These are phyloP conservation scores for Graphilbum sp. DNA, from an alignment of 2,329 filamentous ascomycete species.

Conservation along the genomic window DNA sequence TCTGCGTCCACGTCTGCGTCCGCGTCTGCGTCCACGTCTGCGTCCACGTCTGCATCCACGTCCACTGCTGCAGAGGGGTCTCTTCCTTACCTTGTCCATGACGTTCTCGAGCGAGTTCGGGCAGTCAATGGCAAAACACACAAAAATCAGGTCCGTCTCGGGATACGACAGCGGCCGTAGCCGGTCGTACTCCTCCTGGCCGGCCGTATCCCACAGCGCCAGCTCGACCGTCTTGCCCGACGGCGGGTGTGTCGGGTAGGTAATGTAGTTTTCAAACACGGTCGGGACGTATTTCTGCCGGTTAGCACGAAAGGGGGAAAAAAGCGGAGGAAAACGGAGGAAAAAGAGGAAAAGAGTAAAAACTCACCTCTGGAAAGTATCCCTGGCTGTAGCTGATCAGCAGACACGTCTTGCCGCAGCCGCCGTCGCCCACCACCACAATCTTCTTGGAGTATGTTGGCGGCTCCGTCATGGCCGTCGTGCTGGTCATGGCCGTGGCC, in stretches of 20 bases:
- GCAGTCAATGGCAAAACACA: conserved; percentile 98
- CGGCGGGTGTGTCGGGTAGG: conserved; percentile 74
- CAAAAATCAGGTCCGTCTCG: conserved; percentile 93
- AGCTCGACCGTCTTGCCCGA: conserved; percentile 92
- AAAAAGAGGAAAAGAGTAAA: too few species aligned
- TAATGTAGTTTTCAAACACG: conserved; percentile 99
- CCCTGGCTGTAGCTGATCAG: conserved; percentile 98
- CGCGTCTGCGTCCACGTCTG: too few species aligned
- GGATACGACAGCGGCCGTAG: conserved; percentile 91
- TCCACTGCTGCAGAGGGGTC: too few species aligned
- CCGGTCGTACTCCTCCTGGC: conserved; percentile 96
- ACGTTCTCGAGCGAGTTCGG: conserved; percentile 97
- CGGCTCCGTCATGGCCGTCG: conserved; percentile 75
- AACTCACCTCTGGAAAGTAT: conserved; percentile 88
- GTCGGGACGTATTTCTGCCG: conserved; percentile 96
- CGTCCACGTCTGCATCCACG: too few species aligned
- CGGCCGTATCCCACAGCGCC: conserved; percentile 94
- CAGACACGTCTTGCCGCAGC: conserved; percentile 96
- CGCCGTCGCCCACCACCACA: conserved; percentile 93
- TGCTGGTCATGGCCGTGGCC: conserved; percentile 43
- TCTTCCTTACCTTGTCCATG: conserved; percentile 88
- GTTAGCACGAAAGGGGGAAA: background rate
- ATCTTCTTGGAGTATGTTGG: conserved; percentile 98
- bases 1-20: too few species aligned
- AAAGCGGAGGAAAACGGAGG: too few species aligned